phyloP scores from a whole-genome alignment of 768 basidiomycete genomes.

The Hericium erinaceus region DNA sequence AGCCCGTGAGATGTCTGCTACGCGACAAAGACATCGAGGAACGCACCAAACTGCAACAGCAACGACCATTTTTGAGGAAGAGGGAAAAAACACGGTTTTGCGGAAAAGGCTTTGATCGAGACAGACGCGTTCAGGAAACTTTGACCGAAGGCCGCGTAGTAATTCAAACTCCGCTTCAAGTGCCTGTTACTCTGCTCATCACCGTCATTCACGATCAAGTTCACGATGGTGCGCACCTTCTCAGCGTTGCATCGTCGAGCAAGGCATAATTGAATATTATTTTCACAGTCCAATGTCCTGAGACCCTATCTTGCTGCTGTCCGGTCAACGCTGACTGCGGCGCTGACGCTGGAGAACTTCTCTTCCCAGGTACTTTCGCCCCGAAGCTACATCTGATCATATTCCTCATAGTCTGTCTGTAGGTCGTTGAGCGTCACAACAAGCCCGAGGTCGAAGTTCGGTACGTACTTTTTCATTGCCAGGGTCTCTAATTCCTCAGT shows the following conservation, averaged over 20 bases:
- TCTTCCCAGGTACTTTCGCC: constrained; percentile 69
- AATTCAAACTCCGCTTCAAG: constrained; percentile 36
- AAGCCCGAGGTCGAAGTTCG: constrained; percentile 90
- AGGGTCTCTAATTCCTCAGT: not conserved
- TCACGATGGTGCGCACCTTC: constrained; percentile 10
- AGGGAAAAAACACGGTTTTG: constrained; percentile 6
- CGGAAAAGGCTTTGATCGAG: not conserved
- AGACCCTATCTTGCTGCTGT: constrained; percentile 95
- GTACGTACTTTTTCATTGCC: constrained; percentile 28
- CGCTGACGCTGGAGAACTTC: constrained; percentile 95
- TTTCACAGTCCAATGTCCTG: constrained; percentile 78
- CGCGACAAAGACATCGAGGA: not conserved
- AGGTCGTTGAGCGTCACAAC: constrained; percentile 97
- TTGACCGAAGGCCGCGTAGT: not conserved
- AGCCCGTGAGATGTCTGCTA: constrained; percentile 4
- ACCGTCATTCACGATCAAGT: constrained; percentile 13
- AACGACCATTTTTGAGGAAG: constrained; percentile 36
- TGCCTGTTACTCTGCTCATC: constrained; percentile 6
- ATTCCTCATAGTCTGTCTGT: constrained; percentile 12
- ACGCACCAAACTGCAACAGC: constrained; percentile 59
- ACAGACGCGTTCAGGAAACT: not conserved
- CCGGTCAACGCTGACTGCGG: constrained; percentile 93
- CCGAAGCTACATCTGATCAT: constrained; percentile 3
- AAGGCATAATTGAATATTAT: constrained; percentile 3
- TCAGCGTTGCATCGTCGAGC: not conserved